These are phyloP conservation scores for Pichia sp. DNA, from an alignment of 1,139 yeast genomes.

Conservation along the genomic window DNA sequence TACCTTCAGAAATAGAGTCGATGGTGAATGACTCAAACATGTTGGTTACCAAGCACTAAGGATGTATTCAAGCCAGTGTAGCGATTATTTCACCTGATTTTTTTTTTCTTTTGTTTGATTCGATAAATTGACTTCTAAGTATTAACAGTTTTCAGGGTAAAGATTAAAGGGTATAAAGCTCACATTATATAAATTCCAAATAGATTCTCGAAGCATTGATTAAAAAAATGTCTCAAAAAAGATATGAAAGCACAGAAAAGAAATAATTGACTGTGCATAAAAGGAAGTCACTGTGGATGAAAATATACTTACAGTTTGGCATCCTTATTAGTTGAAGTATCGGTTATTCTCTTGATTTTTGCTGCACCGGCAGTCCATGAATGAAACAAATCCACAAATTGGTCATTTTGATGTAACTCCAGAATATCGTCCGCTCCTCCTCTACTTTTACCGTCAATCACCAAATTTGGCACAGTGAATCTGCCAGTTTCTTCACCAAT, in stretches of 20 bases:
- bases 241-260: no score
- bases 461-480: conserved; percentile 63
- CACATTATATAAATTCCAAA: no score
- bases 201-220: no score
- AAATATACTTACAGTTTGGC: no score
- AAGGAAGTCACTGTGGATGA: no score
- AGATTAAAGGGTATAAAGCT: no score
- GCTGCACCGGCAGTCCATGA: conserved; percentile 59
- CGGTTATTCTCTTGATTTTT: conserved; percentile 39
- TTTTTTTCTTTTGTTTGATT: no score
- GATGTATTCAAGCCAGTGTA: conserved; percentile 21
- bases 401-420: conserved; percentile 48
- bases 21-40: not conserved
- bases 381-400: conserved; percentile 39
- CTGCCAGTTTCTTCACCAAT: conserved; percentile 52
- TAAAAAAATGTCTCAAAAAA: no score
- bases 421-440: conserved; percentile 80
- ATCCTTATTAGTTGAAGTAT: not conserved
- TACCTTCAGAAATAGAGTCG: not conserved
- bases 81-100: conserved; percentile 29
- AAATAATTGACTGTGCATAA: no score
- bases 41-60: no score
- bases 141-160: no score
- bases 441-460: conserved; percentile 53
- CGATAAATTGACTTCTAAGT: no score